phyloP scores from a whole-genome alignment of 345 rosid species.

The Anastatica hierochuntica region DNA sequence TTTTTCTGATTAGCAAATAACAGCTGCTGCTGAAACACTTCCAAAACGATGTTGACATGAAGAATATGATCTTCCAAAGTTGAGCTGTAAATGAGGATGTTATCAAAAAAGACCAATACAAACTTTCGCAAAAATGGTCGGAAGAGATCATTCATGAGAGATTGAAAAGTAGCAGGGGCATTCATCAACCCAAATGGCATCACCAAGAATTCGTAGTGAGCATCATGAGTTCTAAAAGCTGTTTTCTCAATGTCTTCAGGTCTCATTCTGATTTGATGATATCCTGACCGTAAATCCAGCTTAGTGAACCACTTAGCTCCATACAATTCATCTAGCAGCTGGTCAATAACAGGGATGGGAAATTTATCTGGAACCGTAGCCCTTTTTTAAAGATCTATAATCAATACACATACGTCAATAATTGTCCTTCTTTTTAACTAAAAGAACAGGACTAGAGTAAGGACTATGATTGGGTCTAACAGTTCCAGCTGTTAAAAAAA shows the following conservation, averaged over 20 bases:
- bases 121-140: background rate
- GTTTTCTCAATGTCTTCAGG: background rate
- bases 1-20: background rate
- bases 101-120: background rate
- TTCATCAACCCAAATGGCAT: background rate
- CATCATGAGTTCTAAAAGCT: background rate
- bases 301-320: background rate
- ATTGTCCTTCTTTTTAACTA: background rate
- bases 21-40: background rate
- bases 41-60: background rate
- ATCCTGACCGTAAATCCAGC: background rate
- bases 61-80: background rate
- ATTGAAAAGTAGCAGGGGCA: background rate
- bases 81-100: background rate
- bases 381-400: background rate
- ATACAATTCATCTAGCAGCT: background rate
- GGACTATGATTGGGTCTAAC: background rate
- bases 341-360: background rate
- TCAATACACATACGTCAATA: background rate
- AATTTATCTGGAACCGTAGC: background rate
- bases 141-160: background rate
- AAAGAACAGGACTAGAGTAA: background rate
- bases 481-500: background rate
- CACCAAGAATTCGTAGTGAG: background rate
- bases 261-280: background rate